A percentile compares a stretch with the other conserved stretches of the same genome.
Evolutionary conservation across 2,329 filamentous ascomycete genomes (phyloP).

Genomic region (Pestalotiopsis sp.): DNA sequence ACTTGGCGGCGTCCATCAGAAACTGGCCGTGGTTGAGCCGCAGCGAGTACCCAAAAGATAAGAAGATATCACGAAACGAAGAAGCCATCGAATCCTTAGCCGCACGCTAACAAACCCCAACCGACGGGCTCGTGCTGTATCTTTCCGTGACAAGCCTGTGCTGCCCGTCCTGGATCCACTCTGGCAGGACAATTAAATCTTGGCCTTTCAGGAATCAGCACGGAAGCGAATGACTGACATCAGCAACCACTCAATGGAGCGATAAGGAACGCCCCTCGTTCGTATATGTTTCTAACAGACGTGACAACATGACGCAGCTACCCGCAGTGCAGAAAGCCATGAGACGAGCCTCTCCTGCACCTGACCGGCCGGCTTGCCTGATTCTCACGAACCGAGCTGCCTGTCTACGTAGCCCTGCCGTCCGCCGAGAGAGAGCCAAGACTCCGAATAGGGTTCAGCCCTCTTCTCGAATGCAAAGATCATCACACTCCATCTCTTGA

Average conservation of each 20-base stretch:
- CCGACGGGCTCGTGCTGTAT: conserved; percentile 4
- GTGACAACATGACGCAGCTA: background rate
- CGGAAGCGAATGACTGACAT: background rate
- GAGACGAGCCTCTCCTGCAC: background rate
- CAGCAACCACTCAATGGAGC: background rate
- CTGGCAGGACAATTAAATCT: background rate
- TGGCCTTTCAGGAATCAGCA: background rate
- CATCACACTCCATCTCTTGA: background rate
- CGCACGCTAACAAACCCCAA: background rate
- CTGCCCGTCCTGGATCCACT: background rate
- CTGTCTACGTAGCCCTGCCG: background rate
- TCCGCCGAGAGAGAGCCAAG: background rate
- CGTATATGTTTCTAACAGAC: background rate
- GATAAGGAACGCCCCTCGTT: background rate
- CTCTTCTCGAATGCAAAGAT: background rate
- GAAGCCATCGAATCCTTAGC: background rate
- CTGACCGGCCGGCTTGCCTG: background rate
- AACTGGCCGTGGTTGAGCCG: conserved; percentile 6
- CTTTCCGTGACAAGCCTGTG: conserved; percentile 8
- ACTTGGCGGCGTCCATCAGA: background rate
- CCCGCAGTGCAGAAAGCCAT: background rate
- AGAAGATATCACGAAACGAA: conserved; percentile 1
- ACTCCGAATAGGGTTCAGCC: background rate
- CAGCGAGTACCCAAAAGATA: conserved; percentile 1
- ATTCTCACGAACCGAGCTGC: background rate